Conservation (phyloP, 768 basidiomycete species). For the Tricholoma bakamatsutake region DNA sequence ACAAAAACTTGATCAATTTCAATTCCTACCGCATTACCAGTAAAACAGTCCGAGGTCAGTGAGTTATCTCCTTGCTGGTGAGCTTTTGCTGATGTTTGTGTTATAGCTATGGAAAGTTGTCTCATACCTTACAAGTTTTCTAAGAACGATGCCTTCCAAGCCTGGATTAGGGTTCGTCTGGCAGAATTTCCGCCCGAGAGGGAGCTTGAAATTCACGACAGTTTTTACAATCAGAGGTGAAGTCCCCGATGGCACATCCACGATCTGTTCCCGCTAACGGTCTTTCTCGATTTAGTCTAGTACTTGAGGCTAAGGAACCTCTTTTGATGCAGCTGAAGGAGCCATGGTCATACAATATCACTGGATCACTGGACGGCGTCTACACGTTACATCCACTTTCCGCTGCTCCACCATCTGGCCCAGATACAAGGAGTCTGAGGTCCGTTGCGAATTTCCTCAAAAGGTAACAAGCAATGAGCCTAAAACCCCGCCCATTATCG, state of each 20-base stretch:
- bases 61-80: neutral
- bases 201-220: conserved; percentile 8
- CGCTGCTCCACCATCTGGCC: neutral
- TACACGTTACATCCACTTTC: neutral
- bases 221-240: conserved; percentile 13
- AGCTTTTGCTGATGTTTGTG: neutral
- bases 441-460: neutral
- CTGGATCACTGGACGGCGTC: neutral
- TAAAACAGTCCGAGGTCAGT: conserved; percentile 35
- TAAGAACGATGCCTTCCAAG: conserved; percentile 26
- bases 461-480: neutral
- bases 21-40: conserved; percentile 30
- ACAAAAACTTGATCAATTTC: conserved; percentile 29
- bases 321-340: neutral
- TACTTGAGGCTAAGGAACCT: conserved; percentile 10
- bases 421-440: neutral
- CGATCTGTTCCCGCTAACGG: neutral
- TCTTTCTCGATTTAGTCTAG: conserved; percentile 1
- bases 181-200: conserved; percentile 9
- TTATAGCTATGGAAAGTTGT: conserved; percentile 40
- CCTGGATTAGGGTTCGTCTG: conserved; percentile 30
- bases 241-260: neutral
- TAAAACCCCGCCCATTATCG: neutral
- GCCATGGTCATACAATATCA: neutral
- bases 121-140: conserved; percentile 37